Evolutionary conservation across 2,329 filamentous ascomycete species (phyloP), one percentile per base, ranked within the genome.

Genomic region (Bipolaris gigantea): DNA sequence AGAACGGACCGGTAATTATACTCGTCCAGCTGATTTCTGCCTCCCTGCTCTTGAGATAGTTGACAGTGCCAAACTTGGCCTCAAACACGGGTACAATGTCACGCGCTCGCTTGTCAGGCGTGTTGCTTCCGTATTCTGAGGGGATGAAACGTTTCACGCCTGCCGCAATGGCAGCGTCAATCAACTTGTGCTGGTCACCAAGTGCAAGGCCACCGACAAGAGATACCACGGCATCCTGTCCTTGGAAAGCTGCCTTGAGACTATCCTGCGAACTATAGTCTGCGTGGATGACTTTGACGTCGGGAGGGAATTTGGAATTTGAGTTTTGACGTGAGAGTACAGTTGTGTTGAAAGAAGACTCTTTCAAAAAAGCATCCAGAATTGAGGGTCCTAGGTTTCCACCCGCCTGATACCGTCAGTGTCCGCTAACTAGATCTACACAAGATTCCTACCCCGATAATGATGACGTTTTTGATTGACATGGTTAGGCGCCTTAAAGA

Each of bases 71-170:
- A 13, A 67, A 59, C 60, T 89, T 89, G 55, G 70, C 69, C 9
- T 66, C 69, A 53, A 84, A 85, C 1, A 85, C 64, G 1, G 83
- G 80, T 1, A 87, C 76, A 2, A 75, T 57, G 2, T 68, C 67
- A 35, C 69, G 70, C 45, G 50, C 74, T 59, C 42, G 70, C 60
- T 48, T 69, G 67, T 66, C 75, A 35, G 60, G 72, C 55, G 62
- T 76, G 64, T 73, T 77, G 63, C 73, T 76, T 34, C 75, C 80
- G 57, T 80, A 89, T 59, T 89, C 86, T 33, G 82, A 83, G 1
- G 85, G 84, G 1, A 86, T 79, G 65, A 85, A 86, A 6, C 84
- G 79, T 60, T 81, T 80, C 5, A 88, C 85, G 1, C 84, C 83
- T 1, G 84, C 83, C 4, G 79, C 78, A 25, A 84, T 74, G 30